Conservation (phyloP, 177 flowering plant species). For the Vitis hybrid region DNA sequence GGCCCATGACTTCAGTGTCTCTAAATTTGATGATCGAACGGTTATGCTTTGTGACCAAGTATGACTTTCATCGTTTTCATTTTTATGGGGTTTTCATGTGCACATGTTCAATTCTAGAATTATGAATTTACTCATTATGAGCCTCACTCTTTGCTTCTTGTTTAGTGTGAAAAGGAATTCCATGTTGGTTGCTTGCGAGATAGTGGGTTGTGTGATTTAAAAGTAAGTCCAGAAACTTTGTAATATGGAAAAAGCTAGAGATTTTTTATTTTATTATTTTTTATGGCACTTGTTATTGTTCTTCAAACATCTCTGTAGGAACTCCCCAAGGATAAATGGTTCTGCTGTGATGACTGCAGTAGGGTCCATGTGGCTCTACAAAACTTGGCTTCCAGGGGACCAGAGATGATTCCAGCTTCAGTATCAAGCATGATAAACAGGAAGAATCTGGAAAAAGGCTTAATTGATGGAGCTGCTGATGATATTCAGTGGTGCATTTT, state of each 20-base stretch:
- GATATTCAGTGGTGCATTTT: slow-evolving; percentile 57
- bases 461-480: slow-evolving; percentile 24
- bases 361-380: slow-evolving; percentile 49
- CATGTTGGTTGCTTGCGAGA: slow-evolving; percentile 81
- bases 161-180: slow-evolving; percentile 81
- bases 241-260: not conserved
- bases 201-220: slow-evolving; percentile 58
- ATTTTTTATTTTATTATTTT: not conserved
- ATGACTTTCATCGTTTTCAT: slow-evolving; percentile 11
- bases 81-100: not conserved
- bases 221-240: slow-evolving; percentile 35
- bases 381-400: slow-evolving; percentile 36
- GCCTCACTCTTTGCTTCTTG: slow-evolving; percentile 5
- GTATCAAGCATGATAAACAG: slow-evolving; percentile 25
- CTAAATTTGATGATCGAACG: slow-evolving; percentile 64
- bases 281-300: not conserved
- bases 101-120: not conserved
- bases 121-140: not conserved
- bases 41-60: slow-evolving; percentile 88
- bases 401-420: slow-evolving; percentile 45
- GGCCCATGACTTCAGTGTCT: slow-evolving; percentile 62
- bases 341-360: slow-evolving; percentile 65
- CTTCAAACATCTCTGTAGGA: slow-evolving; percentile 35
- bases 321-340: slow-evolving; percentile 77
- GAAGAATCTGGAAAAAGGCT: slow-evolving; percentile 49